These are phyloP conservation scores for Chaetomidium leptoderma DNA, from an alignment of 495 filamentous ascomycete species.

Conservation along the genomic window DNA sequence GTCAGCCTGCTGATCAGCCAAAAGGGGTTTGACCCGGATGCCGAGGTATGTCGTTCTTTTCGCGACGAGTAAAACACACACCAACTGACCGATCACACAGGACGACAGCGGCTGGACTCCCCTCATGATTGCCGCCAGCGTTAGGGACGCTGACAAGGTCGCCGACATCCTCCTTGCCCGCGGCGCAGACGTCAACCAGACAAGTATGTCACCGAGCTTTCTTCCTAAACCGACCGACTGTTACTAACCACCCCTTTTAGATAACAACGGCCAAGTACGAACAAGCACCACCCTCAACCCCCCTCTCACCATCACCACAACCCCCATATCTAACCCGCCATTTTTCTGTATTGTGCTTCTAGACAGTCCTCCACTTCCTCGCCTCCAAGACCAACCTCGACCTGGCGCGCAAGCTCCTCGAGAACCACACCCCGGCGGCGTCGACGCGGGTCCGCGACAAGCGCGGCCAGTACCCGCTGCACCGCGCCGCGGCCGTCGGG, in stretches of 20 bases:
- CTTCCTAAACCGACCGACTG: not conserved
- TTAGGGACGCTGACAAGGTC: slow-evolving; percentile 64
- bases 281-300: not conserved
- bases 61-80: no score
- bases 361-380: slow-evolving; percentile 88
- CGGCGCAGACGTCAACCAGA: slow-evolving; percentile 75
- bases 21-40: slow-evolving; percentile 82
- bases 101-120: slow-evolving; percentile 92
- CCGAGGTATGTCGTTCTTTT: slow-evolving; percentile 52
- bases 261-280: slow-evolving; percentile 22
- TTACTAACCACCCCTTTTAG: slow-evolving; percentile 10
- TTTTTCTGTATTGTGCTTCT: no score
- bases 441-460: slow-evolving; percentile 81
- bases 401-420: slow-evolving; percentile 69
- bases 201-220: slow-evolving; percentile 49
- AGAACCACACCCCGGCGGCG: slow-evolving; percentile 59
- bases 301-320: not conserved
- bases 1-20: slow-evolving; percentile 63
- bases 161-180: slow-evolving; percentile 74
- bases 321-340: not conserved
- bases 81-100: slow-evolving; percentile 21
- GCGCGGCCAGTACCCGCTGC: slow-evolving; percentile 78
- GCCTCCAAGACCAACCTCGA: slow-evolving; percentile 85
- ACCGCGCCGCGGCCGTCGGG: slow-evolving; percentile 87
- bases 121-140: slow-evolving; percentile 84